Base-by-base conservation (phyloP, 257 asterid species). In the Parsonsia alboflavescens region DNA sequence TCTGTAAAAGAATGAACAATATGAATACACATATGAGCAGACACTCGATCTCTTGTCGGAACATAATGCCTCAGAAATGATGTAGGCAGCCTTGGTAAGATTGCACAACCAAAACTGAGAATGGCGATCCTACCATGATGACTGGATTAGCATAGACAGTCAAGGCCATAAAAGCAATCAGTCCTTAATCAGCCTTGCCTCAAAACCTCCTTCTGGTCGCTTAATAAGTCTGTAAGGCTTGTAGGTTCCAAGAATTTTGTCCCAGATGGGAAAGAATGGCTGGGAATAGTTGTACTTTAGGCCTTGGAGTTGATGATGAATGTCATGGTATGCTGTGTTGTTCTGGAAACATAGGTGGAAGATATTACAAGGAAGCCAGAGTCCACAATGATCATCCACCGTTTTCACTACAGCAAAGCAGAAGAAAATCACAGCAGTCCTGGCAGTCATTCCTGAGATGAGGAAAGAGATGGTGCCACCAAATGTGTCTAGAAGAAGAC, bases 251-350 rank as follows among this genome's bases (percentile, higher is more conserved):
- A 90, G 89, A 69, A 93, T 81, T 81, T 85, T 93, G 88, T 93
- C 98, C 98, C 97, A 93, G 7, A 89, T 84, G 76, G 96, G 82
- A 70, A 93, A 93, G 82, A 93, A 93, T 2, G 98, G 97, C 69
- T 93, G 97, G 26, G 98, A 90, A 74, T 89, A 93, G 86, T 93
- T 93, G 82, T 81, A 90, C 58, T 93, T 93, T 39, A 86, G 80
- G 70, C 98, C 98, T 73, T 87, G 92, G 69, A 89, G 97, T 70
- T 90, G 98, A 84, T 93, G 98, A 77, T 93, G 98, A 78, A 90
- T 79, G 78, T 93, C 98, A 76, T 93, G 98, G 72, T 93, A 93
- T 5, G 96, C 97, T 7, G 96, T 83, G 72, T 90, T 90, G 73
- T 90, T 93, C 58, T 89, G 89, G 82, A 93, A 93, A 68, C 84